Base-by-base conservation (phyloP, 1,284 basidiomycete species). In the Rhodotorula sp. region DNA sequence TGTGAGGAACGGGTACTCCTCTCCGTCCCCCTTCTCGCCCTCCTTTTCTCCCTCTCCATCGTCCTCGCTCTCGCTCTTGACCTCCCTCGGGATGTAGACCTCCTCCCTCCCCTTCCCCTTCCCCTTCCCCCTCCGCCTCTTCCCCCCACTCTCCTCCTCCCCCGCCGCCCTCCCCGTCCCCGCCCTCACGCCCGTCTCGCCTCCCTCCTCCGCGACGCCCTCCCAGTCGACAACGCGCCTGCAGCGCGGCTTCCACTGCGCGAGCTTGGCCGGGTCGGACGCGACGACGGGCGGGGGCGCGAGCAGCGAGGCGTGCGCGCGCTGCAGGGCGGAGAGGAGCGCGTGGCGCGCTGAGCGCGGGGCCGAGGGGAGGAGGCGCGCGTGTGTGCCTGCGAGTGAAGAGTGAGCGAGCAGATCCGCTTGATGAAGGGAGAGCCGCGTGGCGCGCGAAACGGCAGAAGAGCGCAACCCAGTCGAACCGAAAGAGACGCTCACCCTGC, bases 171-270 rank as follows among this genome's bases (percentile, higher is more conserved):
- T 46, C 78, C 14, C 86, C 81, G 4, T 81, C 82, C 23, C 84
- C 85, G 58, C 56, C 46, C 67, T 55, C 1, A 49, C 64, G 14
- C 68, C 73, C 45, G 67, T 67, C 34, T 66, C 68, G 3, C 50
- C 70, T 7, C 70, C 66, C 46, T 74, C 69, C 17, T 71, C 53
- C 41, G 67, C 70, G 13, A 81, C 77, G 3, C 81, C 83, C n/a
- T 87, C 85, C 93, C 93, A 96, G 77, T 93, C 85, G 19, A 96
- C 85, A 1, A 85, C 81, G 44, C 79, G 79, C 74, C 88, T 88
- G 0, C 92, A 87, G 3, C 83, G 80, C 46, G 91, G 88, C 70
- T 82, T 84, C 92, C 92, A 95, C 0, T 82, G 82, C 44, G 83
- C 82, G n/a, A 89, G 77, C 75, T 86, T 85, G 23, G 85, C 85